Evolutionary conservation across 495 filamentous ascomycete genomes (phyloP).

Genomic region (Daldinia loculata): DNA sequence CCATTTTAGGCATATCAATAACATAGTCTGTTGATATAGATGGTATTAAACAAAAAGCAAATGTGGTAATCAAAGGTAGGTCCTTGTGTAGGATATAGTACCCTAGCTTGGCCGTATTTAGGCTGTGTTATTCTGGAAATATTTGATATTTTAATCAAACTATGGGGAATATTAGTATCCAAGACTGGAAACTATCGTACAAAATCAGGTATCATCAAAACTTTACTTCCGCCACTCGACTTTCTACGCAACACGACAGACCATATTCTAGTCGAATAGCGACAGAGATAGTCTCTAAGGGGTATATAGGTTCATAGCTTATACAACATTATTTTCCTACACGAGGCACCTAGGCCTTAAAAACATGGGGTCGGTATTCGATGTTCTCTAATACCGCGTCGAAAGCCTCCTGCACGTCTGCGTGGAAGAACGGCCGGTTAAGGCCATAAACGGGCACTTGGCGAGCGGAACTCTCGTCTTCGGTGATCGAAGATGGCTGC

Average conservation of each 20-base stretch:
- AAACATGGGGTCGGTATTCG: constrained; percentile 44
- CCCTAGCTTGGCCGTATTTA: too few relatives aligned
- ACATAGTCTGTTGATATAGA: too few relatives aligned
- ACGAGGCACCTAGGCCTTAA: background rate
- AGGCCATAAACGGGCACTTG: constrained; percentile 54
- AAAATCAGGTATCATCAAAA: constrained; percentile 8
- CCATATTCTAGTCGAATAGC: constrained; percentile 5
- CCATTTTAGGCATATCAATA: too few relatives aligned
- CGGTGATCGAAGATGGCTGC: constrained; percentile 11
- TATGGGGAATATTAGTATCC: background rate
- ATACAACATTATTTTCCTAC: constrained; percentile 4
- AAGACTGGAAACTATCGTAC: background rate
- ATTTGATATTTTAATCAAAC: background rate
- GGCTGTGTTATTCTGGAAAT: background rate
- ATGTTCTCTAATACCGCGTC: constrained; percentile 78
- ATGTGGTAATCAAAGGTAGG: too few relatives aligned
- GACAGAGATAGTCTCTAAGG: constrained; percentile 10
- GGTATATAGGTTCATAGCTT: constrained; percentile 28
- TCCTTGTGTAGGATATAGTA: too few relatives aligned
- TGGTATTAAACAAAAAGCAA: too few relatives aligned
- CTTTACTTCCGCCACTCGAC: background rate
- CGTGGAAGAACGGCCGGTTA: constrained; percentile 63
- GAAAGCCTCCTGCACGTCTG: constrained; percentile 80
- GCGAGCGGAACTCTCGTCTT: constrained; percentile 14
- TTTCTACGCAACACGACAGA: background rate